Evolutionary conservation across 2,329 filamentous ascomycete species (phyloP).

Genomic region (Penicillium olsonii): DNA sequence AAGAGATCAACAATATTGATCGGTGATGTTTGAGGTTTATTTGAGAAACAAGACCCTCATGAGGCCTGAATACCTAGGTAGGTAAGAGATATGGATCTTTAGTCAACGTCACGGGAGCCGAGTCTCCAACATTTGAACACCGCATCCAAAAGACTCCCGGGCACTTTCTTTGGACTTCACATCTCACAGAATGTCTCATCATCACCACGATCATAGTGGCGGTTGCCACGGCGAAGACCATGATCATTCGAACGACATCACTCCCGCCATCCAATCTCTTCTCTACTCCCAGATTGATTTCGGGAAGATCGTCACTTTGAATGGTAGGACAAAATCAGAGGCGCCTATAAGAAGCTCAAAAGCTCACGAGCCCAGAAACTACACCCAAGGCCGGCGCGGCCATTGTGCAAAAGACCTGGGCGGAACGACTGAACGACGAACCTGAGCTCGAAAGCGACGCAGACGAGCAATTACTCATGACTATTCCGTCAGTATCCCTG

Average conservation of each 20-base stretch:
- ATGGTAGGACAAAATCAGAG: constrained; percentile 51
- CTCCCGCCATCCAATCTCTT: constrained; percentile 84
- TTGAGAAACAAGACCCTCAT: too few species aligned
- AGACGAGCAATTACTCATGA: constrained; percentile 92
- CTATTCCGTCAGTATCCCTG: constrained; percentile 68
- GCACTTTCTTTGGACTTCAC: background rate
- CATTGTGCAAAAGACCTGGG: constrained; percentile 89
- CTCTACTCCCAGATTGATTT: constrained; percentile 94
- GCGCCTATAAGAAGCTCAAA: background rate
- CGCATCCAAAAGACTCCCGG: background rate
- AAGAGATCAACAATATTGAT: too few species aligned
- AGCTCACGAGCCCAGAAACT: constrained; percentile 50
- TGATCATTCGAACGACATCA: constrained; percentile 90
- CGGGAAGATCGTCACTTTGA: constrained; percentile 78
- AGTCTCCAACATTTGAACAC: constrained; percentile 12
- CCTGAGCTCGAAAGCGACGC: constrained; percentile 83
- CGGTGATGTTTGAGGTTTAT: too few species aligned
- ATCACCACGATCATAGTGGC: constrained; percentile 39
- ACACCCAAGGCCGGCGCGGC: constrained; percentile 66
- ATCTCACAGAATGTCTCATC: constrained; percentile 35
- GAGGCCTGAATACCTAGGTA: too few species aligned
- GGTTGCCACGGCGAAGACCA: constrained; percentile 60
- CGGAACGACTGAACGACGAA: constrained; percentile 68
- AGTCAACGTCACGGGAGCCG: constrained; percentile 22
- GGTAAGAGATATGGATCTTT: too few species aligned